Evolutionary conservation across 2,329 filamentous ascomycete genomes (phyloP), one percentile per base, ranked within the genome.

Genomic region (Aspergillaceae sp.): DNA sequence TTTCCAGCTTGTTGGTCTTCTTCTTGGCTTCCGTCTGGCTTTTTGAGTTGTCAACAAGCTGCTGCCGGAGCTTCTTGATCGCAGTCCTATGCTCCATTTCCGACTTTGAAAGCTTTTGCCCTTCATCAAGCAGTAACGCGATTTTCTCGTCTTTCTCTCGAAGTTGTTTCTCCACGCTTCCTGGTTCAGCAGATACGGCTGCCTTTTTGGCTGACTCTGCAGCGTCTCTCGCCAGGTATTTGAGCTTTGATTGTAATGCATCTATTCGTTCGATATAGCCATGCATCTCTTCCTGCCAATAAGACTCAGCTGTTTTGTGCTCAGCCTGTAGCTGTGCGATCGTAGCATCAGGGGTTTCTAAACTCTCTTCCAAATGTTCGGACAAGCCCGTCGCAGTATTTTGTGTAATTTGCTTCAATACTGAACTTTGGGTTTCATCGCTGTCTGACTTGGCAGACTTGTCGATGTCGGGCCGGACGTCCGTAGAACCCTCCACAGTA

Each of bases 131-230:
- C 8, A 98, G 72, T 41, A 90, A 72, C 2, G 90, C 87, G 57
- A 97, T 94, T 62, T 87, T 87, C 56, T 91, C 83, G 57, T 97
- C 90, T 61, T 89, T 94, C 58, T 94, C 89, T 1, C 87, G 86
- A 9, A 97, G 65, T 60, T 86, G 89, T 63, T 84, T 87, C 53
- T 94, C 86, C 1, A 74, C 47, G 46, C 82, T 86, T 4, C 84
- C 84, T 0, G 78, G 62, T 2, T 78, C 71, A 1, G 84, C 80
- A 27, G 75, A 71, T n/a, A 76, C 70, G 2, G 80, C 82, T 5
- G 82, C 77, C 54, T 81, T 79, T 59, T 83, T 84, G 1, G 92
- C 87, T 0, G 83, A 75, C 30, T 90, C 84, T 0, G 85, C 80
- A 8, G 86, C 83, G 59, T 90, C 86, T 50, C 84, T 84, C 2